Evolutionary conservation across 2,329 filamentous ascomycete species (phyloP).

Genomic region (Paecilomyces fulvus): DNA sequence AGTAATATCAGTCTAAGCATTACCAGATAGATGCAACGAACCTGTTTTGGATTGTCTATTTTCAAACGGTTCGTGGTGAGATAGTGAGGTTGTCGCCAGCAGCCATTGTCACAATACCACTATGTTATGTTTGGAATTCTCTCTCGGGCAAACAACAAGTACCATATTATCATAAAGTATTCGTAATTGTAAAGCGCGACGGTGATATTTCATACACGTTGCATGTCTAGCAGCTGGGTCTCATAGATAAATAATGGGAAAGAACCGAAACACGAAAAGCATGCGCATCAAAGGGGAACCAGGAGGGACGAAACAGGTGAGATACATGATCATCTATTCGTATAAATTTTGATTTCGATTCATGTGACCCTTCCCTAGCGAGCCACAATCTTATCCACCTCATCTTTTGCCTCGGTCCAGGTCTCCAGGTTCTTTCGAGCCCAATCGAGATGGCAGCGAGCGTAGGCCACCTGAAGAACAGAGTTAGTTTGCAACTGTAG

Average conservation of each 20-base stretch:
- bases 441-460: constrained; percentile 89
- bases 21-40: not conserved
- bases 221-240: not conserved
- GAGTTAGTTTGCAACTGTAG: constrained; percentile 10
- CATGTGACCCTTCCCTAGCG: constrained; percentile 14
- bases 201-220: not conserved
- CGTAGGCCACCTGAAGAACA: constrained; percentile 71
- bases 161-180: not conserved
- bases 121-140: not conserved
- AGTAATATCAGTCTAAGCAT: not conserved
- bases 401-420: constrained; percentile 82
- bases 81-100: not conserved
- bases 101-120: not conserved
- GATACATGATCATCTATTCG: not conserved
- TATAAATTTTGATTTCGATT: not conserved
- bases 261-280: not conserved
- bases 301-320: not conserved
- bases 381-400: constrained; percentile 73
- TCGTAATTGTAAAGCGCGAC: not conserved
- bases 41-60: not conserved
- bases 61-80: not conserved
- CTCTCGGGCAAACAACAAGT: not conserved
- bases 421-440: constrained; percentile 83
- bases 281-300: not conserved
- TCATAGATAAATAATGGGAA: not conserved